Conservation (phyloP, 108 stramenopile genomes). For the Conticribra guillardii region DNA sequence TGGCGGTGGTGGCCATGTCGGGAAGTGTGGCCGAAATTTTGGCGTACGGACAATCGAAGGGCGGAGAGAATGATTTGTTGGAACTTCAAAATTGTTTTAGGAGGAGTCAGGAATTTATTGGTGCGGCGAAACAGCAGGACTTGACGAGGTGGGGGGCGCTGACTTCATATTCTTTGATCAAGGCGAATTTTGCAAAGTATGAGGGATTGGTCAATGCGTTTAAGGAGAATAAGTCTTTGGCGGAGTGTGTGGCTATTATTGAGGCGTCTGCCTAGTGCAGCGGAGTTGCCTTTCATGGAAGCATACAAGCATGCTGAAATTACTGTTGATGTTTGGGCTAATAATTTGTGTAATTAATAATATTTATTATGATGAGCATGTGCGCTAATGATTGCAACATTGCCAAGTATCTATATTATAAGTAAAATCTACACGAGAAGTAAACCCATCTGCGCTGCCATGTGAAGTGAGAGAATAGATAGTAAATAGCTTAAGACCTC, state of each 20-base stretch:
- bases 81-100: conserved; percentile 72
- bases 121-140: conserved; percentile 87
- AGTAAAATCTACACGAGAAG: too few relatives aligned
- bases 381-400: too few relatives aligned
- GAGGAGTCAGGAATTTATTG: conserved; percentile 71
- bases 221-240: conserved; percentile 58
- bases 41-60: conserved; percentile 63
- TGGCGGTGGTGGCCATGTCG: conserved; percentile 80
- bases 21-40: conserved; percentile 85
- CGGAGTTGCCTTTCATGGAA: not conserved
- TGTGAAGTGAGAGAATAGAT: too few relatives aligned
- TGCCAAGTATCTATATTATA: too few relatives aligned
- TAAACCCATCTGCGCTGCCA: too few relatives aligned
- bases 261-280: conserved; percentile 28
- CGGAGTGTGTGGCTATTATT: conserved; percentile 74
- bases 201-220: conserved; percentile 76
- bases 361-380: too few relatives aligned
- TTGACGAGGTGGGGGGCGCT: conserved; percentile 89
- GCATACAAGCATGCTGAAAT: too few relatives aligned
- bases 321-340: too few relatives aligned
- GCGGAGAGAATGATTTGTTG: conserved; percentile 79
- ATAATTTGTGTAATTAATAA: too few relatives aligned
- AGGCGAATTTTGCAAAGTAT: conserved; percentile 58
- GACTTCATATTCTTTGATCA: conserved; percentile 63
- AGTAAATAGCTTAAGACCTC: too few relatives aligned